These are phyloP conservation scores for Penicillium thymicola DNA, from an alignment of 2,329 filamentous ascomycete species.

Conservation along the genomic window DNA sequence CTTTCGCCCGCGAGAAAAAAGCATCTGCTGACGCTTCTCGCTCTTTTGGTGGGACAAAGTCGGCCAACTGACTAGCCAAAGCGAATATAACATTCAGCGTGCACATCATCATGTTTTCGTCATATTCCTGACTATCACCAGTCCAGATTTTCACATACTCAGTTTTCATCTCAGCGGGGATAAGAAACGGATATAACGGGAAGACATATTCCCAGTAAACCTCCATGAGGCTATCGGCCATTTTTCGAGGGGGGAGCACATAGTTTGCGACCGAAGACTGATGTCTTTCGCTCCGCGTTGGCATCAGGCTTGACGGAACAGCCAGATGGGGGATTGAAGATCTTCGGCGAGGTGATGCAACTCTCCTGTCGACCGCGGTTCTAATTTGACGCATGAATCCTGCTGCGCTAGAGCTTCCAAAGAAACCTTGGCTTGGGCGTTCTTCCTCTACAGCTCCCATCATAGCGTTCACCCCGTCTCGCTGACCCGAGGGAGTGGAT, in stretches of 20 bases:
- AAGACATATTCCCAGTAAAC: slow-evolving; percentile 50
- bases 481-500: background rate
- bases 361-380: slow-evolving; percentile 40
- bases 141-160: slow-evolving; percentile 45
- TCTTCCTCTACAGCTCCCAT: slow-evolving; percentile 46
- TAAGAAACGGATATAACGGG: slow-evolving; percentile 48
- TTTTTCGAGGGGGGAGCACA: slow-evolving; percentile 46
- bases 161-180: slow-evolving; percentile 36
- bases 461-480: slow-evolving; percentile 45
- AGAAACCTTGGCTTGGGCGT: slow-evolving; percentile 43
- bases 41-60: slow-evolving; percentile 41
- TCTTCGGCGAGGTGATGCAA: slow-evolving; percentile 21
- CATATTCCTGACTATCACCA: slow-evolving; percentile 34
- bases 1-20: slow-evolving; percentile 46
- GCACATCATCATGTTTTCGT: slow-evolving; percentile 46
- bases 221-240: slow-evolving; percentile 46
- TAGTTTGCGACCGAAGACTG: slow-evolving; percentile 26
- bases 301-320: slow-evolving; percentile 20
- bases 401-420: slow-evolving; percentile 48
- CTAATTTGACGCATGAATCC: slow-evolving; percentile 50
- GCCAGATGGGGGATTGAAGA: slow-evolving; percentile 15
- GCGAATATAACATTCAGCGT: slow-evolving; percentile 50
- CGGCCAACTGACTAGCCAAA: slow-evolving; percentile 45
- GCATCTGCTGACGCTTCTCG: slow-evolving; percentile 41
- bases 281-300: slow-evolving; percentile 15